Evolutionary conservation across 2,329 filamentous ascomycete species (phyloP), one percentile per base, ranked within the genome.

Genomic region (Juglanconis sp.): DNA sequence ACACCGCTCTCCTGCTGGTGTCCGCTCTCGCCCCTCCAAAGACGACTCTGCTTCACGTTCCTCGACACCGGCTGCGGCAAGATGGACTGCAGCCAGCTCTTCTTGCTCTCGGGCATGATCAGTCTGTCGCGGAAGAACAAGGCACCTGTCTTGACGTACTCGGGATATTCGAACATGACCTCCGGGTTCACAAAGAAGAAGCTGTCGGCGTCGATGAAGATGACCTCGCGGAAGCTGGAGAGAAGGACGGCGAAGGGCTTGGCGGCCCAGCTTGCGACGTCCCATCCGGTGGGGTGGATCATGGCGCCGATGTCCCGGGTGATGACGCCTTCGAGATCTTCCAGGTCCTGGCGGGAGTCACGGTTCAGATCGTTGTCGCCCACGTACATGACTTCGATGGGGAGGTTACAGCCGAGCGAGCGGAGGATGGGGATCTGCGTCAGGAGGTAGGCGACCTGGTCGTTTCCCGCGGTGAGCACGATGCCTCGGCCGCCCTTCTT

Each of bases 221-320:
- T 76, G 56, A 73, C 73, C 65, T 80, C 77, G 5, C 76, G 75
- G 67, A 79, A 80, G 35, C 74, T 77, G 2, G 76, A 79, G 60
- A 78, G 65, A 5, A 80, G 67, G 32, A 79, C 77, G 1, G 77
- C 77, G 50, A 77, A 79, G 1, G 78, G 76, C 63, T 80, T 80
- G 30, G 73, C 75, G 0, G 77, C 77, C 76, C 77, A 79, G 5
- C 77, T 77, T 9, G 70, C 72, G 44, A 79, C 65, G 38, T 69
- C 70, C 77, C 77, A 80, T 24, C 77, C 77, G 30, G 70, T 67
- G 42, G 78, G 76, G 42, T 75, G 70, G 8, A 79, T 72, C 76
- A 79, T 79, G 32, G 71, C 71, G 11, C 70, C 71, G 47, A 79
- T 69, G 59, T 80, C 76, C 30, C 77, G 71, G 1, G 77, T 79